These are phyloP conservation scores for Ploettnerulaceae sp. DNA, from an alignment of 2,329 filamentous ascomycete species.

Conservation along the genomic window DNA sequence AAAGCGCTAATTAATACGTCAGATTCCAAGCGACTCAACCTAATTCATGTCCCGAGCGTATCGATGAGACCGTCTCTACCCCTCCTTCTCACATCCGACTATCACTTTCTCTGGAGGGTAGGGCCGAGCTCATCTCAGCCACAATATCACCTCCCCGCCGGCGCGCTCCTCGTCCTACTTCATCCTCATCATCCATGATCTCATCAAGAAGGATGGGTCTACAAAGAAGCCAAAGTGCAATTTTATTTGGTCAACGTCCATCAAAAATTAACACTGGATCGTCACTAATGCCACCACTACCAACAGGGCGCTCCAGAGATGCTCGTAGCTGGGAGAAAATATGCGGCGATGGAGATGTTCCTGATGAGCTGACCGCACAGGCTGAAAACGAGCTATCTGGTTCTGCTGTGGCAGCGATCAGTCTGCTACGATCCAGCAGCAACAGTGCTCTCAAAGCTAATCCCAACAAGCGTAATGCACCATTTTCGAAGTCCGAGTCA, in stretches of 20 bases:
- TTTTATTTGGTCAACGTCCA: conserved; percentile 53
- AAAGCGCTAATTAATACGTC: conserved; percentile 7
- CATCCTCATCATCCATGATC: conserved; percentile 41
- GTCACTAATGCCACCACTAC: conserved; percentile 45
- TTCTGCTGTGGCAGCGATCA: conserved; percentile 77
- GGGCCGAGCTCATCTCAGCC: conserved; percentile 74
- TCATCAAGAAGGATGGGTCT: conserved; percentile 45
- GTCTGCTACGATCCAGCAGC: conserved; percentile 68
- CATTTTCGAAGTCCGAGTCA: conserved; percentile 33
- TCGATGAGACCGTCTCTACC: conserved; percentile 20
- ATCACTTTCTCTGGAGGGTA: conserved; percentile 81
- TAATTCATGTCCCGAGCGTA: conserved; percentile 30
- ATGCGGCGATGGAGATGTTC: conserved; percentile 74
- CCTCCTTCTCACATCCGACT: conserved; percentile 54
- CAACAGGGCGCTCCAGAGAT: conserved; percentile 74
- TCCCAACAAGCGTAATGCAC: conserved; percentile 60
- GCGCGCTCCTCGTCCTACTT: conserved; percentile 44
- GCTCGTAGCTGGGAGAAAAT: conserved; percentile 81
- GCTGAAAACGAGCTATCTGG: conserved; percentile 76
- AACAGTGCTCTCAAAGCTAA: conserved; percentile 49
- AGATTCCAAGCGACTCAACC: conserved; percentile 26
- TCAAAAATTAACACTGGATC: conserved; percentile 41
- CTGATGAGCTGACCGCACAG: conserved; percentile 74
- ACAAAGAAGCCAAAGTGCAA: conserved; percentile 67
- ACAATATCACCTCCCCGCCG: conserved; percentile 61